A percentile compares a stretch with the other conserved stretches of the same genome.
These are phyloP conservation scores for Mycosphaerella arachidis DNA, from an alignment of 2,329 filamentous ascomycete genomes.

Conservation along the genomic window DNA sequence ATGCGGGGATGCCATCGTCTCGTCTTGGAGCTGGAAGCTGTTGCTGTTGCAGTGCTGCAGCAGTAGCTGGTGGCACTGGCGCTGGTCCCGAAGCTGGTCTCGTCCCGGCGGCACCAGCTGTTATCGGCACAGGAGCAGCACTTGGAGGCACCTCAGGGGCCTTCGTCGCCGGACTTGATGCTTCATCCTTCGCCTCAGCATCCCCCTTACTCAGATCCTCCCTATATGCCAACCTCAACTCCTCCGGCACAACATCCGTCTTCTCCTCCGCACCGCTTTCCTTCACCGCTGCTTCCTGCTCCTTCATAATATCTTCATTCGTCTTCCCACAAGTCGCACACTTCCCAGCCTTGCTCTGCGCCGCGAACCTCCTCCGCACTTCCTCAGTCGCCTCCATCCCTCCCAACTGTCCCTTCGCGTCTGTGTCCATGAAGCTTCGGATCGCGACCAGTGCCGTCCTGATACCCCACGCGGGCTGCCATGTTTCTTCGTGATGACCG, in stretches of 20 bases:
- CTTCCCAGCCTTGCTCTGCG: slow-evolving; percentile 59
- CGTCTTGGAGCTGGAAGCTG: slow-evolving; percentile 14
- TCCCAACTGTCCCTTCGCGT: slow-evolving; percentile 81
- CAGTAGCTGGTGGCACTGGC: slow-evolving; percentile 8
- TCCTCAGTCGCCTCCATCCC: slow-evolving; percentile 72
- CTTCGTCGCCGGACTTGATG: slow-evolving; percentile 5
- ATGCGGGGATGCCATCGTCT: slow-evolving; percentile 58
- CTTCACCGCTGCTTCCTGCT: slow-evolving; percentile 57
- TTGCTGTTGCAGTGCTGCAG: slow-evolving; percentile 8
- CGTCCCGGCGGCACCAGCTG: neutral
- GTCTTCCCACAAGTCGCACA: slow-evolving; percentile 67
- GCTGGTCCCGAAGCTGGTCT: slow-evolving; percentile 12
- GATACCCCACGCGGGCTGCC: slow-evolving; percentile 97
- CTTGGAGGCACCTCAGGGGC: slow-evolving; percentile 6
- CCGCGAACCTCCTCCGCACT: slow-evolving; percentile 65
- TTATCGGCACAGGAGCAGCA: slow-evolving; percentile 3
- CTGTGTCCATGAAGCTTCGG: slow-evolving; percentile 88
- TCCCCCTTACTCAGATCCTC: slow-evolving; percentile 59
- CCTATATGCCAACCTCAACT: slow-evolving; percentile 63
- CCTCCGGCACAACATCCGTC: slow-evolving; percentile 49
- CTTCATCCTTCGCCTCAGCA: slow-evolving; percentile 15
- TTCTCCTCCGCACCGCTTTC: slow-evolving; percentile 44
- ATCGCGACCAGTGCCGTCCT: slow-evolving; percentile 78
- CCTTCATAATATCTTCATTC: slow-evolving; percentile 69
- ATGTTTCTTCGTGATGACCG: slow-evolving; percentile 95